Evolutionary conservation across 345 rosid species (phyloP).

Genomic region (Melaleuca quinquenervia): DNA sequence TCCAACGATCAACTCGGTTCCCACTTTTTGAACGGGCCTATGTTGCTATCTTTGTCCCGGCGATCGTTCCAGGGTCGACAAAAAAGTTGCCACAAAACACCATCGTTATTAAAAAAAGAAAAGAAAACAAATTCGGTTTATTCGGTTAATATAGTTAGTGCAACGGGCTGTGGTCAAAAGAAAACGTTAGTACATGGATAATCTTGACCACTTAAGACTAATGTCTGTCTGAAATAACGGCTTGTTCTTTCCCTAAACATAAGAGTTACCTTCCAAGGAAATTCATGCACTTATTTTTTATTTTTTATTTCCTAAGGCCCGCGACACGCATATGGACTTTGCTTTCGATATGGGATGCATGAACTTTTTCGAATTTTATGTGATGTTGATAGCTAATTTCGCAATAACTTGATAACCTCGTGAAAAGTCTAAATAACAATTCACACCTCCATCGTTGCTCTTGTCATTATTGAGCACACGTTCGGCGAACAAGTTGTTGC

Average conservation of each 20-base stretch:
- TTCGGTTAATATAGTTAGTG: background rate
- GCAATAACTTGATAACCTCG: background rate
- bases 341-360: background rate
- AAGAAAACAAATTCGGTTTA: background rate
- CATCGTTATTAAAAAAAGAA: background rate
- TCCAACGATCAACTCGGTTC: background rate
- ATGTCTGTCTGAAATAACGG: background rate
- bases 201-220: background rate
- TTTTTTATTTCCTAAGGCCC: background rate
- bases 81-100: background rate
- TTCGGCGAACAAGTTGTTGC: background rate
- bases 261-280: background rate
- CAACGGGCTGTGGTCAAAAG: background rate
- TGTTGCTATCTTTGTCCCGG: background rate
- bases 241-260: too few species aligned
- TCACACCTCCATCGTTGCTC: fast-evolving
- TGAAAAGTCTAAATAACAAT: background rate
- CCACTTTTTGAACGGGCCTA: background rate
- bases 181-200: background rate
- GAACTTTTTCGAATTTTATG: background rate
- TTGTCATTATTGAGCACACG: background rate
- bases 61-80: background rate
- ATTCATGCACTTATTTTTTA: background rate
- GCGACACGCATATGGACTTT: background rate
- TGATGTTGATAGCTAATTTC: background rate